phyloP scores from a whole-genome alignment of 345 rosid species.

The Acer saccharum region DNA sequence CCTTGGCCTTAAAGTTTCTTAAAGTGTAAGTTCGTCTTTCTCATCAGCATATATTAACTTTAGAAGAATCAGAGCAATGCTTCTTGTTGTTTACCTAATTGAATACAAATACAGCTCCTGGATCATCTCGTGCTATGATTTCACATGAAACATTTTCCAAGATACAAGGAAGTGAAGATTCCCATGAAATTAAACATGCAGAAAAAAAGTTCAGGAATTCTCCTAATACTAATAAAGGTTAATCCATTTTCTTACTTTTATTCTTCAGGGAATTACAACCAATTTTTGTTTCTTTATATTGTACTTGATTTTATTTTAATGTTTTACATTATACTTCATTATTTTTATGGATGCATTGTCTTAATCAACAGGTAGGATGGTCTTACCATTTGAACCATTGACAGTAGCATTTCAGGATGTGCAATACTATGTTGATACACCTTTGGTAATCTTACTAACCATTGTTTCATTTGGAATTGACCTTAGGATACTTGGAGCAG shows the following conservation, averaged over 20 bases:
- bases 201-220: slow-evolving; percentile 11
- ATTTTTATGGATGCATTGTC: neutral
- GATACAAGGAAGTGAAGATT: slow-evolving; percentile 43
- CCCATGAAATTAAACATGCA: slow-evolving; percentile 9
- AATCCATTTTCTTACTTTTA: neutral
- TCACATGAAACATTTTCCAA: slow-evolving; percentile 58
- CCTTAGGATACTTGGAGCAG: neutral
- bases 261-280: neutral
- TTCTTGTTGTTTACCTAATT: neutral
- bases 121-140: slow-evolving; percentile 64
- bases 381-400: slow-evolving; percentile 65
- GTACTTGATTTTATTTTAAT: neutral
- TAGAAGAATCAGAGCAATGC: neutral
- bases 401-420: slow-evolving; percentile 60
- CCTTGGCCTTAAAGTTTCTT: slow-evolving; percentile 64
- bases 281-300: neutral
- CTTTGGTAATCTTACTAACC: slow-evolving; percentile 45
- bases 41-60: neutral
- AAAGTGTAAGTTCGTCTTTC: slow-evolving; percentile 51
- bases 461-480: neutral
- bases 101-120: slow-evolving; percentile 56
- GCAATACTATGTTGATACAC: slow-evolving; percentile 58
- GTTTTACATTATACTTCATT: neutral
- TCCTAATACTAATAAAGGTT: slow-evolving; percentile 25
- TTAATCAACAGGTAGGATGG: slow-evolving; percentile 52